Evolutionary conservation across 345 rosid species (phyloP), one percentile per base, ranked within the genome.

Genomic region (Citrus sp.): DNA sequence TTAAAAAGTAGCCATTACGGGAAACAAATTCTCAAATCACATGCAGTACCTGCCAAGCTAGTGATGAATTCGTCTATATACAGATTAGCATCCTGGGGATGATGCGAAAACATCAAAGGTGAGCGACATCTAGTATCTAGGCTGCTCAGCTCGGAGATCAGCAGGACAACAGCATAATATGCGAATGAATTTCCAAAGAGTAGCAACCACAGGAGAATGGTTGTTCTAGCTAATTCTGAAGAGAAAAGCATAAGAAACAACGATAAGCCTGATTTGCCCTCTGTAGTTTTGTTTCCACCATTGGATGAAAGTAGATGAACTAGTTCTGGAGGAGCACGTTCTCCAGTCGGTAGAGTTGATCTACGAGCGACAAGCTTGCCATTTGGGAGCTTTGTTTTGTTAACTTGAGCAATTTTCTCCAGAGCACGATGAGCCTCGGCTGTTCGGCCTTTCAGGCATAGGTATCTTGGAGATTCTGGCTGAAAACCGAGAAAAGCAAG

Each of bases 391-490:
- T 76, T 78, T 35, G 76, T 81, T 55, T 75, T 72, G 70, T 91
- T 91, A 22, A 80, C 49, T 75, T 21, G 60, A 25, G 89, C 89
- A 54, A 89, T 80, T 76, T 72, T 83, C 78, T 87, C 89, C 77
- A 91, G 71, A 76, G 87, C 76, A 56, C 35, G 55, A 34, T 61
- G 75, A 76, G 93, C 94, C 4, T 91, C 90, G 8, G 56, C 67
- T 46, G 77, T 86, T 77, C 77, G 81, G 22, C 87, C 91, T 85
- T 82, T 88, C 67, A 77, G 59, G 79, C 89, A 91, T 42, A 89
- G 76, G 74, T 91, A 91, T 78, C 94, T 87, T 5, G 91, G 94
- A 49, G 94, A 91, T 80, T 91, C 94, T 0, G 89, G 90, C 54
- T 85, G 72, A 66, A 75, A 10, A 18, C 56, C 37, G 67, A 88